Evolutionary conservation across 148 eudicot species (phyloP), one percentile per base, ranked within the genome.

Genomic region (Chenopodium suecicum): DNA sequence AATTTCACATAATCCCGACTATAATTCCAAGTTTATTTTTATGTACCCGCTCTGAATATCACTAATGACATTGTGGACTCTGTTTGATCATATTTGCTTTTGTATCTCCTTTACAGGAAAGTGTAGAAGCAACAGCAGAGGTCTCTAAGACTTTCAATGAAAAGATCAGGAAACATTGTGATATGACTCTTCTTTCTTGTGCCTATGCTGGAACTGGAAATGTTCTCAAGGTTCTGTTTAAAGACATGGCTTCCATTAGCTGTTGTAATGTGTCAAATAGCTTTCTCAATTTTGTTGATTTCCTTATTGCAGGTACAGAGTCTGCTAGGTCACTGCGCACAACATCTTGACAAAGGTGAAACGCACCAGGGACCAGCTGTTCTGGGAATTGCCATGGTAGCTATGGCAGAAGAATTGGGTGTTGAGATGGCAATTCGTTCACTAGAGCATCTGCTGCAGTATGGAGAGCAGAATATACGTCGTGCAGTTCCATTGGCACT

Each of bases 171-270:
- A 92, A 94, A 74, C 89, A 94, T 80, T 94, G 97, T 86, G 98
- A 96, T 81, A 91, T 96, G 94, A 94, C 95, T 77, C 88, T 96
- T 76, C 91, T 91, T 71, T 92, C 99, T 69, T 96, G 98, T 91
- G 99, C 99, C 72, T 96, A 94, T 88, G 99, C 99, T 78, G 99
- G 99, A 80, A 94, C 98, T 9, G 98, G 99, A 79, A 92, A 96
- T 77, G 99, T 96, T 76, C 92, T 94, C 23, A 96, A 96, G 99
- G 99, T 94, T 67, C 29, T 54, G 75, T 52, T 41, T 20, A 47
- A 19, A 41, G 65, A 11, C 77, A 79, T 37, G 62, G 58, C 60
- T 65, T 31, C 27, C 60, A 48, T 58, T 50, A 56, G 62, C 47
- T 23, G 48, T 67, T 76, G 74, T 66, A 34, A n/a, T 29, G 34